Evolutionary conservation across 371 early-diverging fungal genomes (phyloP).

Genomic region (Mortierella sp.): DNA sequence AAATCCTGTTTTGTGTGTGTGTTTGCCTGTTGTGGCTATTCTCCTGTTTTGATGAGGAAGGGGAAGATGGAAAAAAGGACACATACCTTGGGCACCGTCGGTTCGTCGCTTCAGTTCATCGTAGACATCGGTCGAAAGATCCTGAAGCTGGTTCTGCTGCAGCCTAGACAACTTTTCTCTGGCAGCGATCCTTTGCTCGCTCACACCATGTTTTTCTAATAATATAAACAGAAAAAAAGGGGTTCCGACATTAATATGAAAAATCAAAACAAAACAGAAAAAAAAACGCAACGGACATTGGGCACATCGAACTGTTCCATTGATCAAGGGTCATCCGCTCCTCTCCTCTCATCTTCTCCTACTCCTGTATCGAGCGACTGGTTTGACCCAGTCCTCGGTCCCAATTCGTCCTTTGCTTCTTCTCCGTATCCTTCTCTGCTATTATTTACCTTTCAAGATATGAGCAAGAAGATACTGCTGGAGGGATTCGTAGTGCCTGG

Average conservation of each 20-base stretch:
- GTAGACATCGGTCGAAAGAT: constrained; percentile 95
- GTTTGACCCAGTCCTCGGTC: background rate
- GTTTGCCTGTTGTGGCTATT: background rate
- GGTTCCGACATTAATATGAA: background rate
- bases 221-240: background rate
- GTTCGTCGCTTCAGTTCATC: constrained; percentile 89
- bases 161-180: constrained; percentile 90
- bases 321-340: background rate
- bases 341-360: background rate
- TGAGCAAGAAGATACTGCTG: constrained; percentile 57
- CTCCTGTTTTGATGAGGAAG: background rate
- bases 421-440: background rate
- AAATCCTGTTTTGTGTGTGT: background rate
- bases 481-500: constrained; percentile 56
- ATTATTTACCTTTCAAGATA: constrained; percentile 53
- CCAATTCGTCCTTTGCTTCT: background rate
- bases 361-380: background rate
- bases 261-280: background rate
- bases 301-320: background rate
- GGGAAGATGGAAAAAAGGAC: background rate
- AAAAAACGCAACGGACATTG: background rate
- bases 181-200: constrained; percentile 74
- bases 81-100: constrained; percentile 73
- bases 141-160: constrained; percentile 89
- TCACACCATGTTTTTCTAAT: constrained; percentile 62